These are phyloP conservation scores for Balakata baccata DNA, from an alignment of 345 rosid genomes.

Conservation along the genomic window DNA sequence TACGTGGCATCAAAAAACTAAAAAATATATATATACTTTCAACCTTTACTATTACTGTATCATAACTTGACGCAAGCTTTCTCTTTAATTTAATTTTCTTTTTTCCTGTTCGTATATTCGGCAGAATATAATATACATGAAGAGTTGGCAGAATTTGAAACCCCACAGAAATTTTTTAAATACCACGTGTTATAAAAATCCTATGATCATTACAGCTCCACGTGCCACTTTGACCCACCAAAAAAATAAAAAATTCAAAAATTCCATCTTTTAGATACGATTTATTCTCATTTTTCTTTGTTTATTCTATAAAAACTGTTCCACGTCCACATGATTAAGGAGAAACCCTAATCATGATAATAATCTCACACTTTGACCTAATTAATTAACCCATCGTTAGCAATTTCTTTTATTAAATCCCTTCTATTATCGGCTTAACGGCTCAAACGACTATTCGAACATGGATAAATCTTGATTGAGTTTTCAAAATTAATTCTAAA, in stretches of 20 bases:
- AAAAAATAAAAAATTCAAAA: too few relatives aligned
- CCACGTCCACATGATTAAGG: conserved; percentile 35
- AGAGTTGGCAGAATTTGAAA: not conserved
- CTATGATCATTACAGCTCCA: not conserved
- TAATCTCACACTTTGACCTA: conserved; percentile 23
- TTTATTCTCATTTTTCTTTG: not conserved
- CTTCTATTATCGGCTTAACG: too few relatives aligned
- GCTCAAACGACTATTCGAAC: too few relatives aligned
- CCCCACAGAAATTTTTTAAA: not conserved
- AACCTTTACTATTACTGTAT: not conserved
- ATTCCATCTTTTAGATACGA: too few relatives aligned
- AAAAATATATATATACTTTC: not conserved
- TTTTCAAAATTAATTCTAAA: too few relatives aligned
- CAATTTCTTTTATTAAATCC: not conserved
- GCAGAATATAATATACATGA: not conserved
- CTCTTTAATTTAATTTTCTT: too few relatives aligned
- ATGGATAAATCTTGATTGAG: too few relatives aligned
- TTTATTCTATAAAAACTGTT: not conserved
- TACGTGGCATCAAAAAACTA: conserved; percentile 6
- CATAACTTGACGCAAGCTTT: not conserved
- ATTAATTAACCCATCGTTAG: not conserved
- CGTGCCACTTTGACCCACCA: conserved; percentile 38
- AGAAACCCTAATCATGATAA: conserved; percentile 5
- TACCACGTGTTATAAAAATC: not conserved
- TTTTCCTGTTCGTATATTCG: not conserved